A percentile compares a stretch with the other conserved stretches of the same genome.
These are phyloP conservation scores for Vitis rupestris DNA, from an alignment of 164 flowering plant species.

Conservation along the genomic window DNA sequence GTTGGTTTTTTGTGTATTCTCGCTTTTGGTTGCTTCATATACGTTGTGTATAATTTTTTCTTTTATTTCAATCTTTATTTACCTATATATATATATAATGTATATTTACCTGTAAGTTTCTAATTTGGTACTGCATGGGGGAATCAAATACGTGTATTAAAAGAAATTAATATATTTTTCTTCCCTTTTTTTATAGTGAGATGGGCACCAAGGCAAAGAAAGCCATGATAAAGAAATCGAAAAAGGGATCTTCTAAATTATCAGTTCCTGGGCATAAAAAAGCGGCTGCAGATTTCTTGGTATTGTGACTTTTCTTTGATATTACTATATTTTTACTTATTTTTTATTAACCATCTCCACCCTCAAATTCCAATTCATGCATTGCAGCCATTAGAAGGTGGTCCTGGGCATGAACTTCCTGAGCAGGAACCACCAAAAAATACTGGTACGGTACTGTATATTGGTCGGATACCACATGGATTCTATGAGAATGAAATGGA, in stretches of 20 bases:
- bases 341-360: too few relatives aligned
- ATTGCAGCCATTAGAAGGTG: conserved; percentile 53
- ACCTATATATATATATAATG: too few relatives aligned
- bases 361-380: too few relatives aligned
- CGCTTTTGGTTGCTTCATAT: too few relatives aligned
- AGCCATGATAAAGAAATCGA: conserved; percentile 19
- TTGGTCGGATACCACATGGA: conserved; percentile 92
- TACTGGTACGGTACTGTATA: conserved; percentile 66
- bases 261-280: conserved; percentile 10
- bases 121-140: too few relatives aligned
- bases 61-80: too few relatives aligned
- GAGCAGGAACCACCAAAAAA: conserved; percentile 28
- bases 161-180: too few relatives aligned
- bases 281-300: conserved; percentile 52
- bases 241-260: conserved; percentile 13
- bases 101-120: too few relatives aligned
- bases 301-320: conserved; percentile 7
- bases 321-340: too few relatives aligned
- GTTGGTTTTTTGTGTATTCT: too few relatives aligned
- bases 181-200: background rate
- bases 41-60: too few relatives aligned
- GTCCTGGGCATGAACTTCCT: conserved; percentile 57
- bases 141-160: too few relatives aligned
- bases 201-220: conserved; percentile 36
- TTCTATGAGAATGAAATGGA: conserved; percentile 87